phyloP scores from a whole-genome alignment of 192 early-diverging fungal species.

The Backusella mclennaniae region DNA sequence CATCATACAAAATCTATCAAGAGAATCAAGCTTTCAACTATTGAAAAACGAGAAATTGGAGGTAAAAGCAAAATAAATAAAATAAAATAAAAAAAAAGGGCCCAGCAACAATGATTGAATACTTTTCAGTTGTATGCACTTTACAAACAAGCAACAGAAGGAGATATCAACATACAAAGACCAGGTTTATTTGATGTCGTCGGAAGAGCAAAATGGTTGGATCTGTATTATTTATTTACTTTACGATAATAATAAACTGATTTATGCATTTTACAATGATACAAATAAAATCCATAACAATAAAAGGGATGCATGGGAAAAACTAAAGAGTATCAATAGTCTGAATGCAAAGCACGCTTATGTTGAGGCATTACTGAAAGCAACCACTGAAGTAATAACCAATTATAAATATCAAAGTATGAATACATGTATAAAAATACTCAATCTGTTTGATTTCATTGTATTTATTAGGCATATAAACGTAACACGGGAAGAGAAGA shows the following conservation, averaged over 20 bases:
- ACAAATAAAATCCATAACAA: background rate
- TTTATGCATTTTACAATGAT: background rate
- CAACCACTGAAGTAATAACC: slow-evolving; percentile 21
- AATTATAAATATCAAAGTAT: too few species aligned
- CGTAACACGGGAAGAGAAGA: slow-evolving; percentile 4
- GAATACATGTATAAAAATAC: too few species aligned
- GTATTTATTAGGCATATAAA: slow-evolving; percentile 20
- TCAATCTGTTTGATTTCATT: background rate
- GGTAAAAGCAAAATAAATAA: slow-evolving; percentile 10
- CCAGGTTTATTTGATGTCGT: slow-evolving; percentile 48
- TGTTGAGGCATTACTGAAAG: slow-evolving; percentile 28
- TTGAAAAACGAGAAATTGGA: slow-evolving; percentile 29
- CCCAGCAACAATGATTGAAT: background rate
- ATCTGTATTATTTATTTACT: background rate
- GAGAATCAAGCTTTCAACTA: background rate
- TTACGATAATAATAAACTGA: background rate
- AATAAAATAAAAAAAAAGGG: background rate
- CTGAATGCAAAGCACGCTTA: slow-evolving; percentile 38
- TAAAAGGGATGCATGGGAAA: slow-evolving; percentile 43
- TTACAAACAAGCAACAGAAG: slow-evolving; percentile 49
- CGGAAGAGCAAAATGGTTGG: slow-evolving; percentile 43
- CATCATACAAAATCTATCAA: slow-evolving; percentile 30
- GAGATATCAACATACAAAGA: slow-evolving; percentile 36
- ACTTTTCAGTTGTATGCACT: slow-evolving; percentile 42
- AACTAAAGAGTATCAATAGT: slow-evolving; percentile 38